Percentiles rank a stretch among this genome's conserved stretches.
Conservation (phyloP, 2,329 filamentous ascomycete species). For the Ceratocystis albifundus region DNA sequence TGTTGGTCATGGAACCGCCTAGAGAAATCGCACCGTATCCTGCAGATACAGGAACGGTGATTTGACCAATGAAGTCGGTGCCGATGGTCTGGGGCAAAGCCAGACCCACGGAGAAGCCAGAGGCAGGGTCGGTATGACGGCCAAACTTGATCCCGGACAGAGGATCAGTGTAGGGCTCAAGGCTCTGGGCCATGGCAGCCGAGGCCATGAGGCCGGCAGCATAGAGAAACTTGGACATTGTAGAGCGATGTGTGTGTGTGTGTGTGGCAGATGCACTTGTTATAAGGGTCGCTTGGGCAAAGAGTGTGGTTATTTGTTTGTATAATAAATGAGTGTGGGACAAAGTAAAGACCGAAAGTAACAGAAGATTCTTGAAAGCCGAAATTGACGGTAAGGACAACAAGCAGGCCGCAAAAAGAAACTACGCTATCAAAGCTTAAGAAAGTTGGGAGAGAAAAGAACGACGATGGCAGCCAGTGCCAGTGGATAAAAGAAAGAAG, state of each 20-base stretch:
- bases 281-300: background rate
- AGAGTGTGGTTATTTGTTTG: background rate
- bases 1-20: constrained; percentile 37
- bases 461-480: constrained; percentile 20
- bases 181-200: constrained; percentile 12
- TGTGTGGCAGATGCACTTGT: background rate
- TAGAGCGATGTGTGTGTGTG: background rate
- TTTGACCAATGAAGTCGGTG: constrained; percentile 44
- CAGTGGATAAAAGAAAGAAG: constrained; percentile 14
- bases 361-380: background rate
- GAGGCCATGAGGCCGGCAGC: constrained; percentile 15
- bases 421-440: background rate
- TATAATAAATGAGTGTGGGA: constrained; percentile 3
- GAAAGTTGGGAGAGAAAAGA: constrained; percentile 15
- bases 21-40: constrained; percentile 40
- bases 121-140: constrained; percentile 27
- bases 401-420: background rate
- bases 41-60: constrained; percentile 35
- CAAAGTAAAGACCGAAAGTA: background rate
- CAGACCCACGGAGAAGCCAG: constrained; percentile 39
- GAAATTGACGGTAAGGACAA: background rate
- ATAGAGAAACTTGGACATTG: constrained; percentile 19
- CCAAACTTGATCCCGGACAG: constrained; percentile 38
- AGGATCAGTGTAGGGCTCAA: constrained; percentile 32
- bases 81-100: constrained; percentile 38